Conservation (phyloP, 805 yeast genomes). For the Suhomyces prunicola region DNA sequence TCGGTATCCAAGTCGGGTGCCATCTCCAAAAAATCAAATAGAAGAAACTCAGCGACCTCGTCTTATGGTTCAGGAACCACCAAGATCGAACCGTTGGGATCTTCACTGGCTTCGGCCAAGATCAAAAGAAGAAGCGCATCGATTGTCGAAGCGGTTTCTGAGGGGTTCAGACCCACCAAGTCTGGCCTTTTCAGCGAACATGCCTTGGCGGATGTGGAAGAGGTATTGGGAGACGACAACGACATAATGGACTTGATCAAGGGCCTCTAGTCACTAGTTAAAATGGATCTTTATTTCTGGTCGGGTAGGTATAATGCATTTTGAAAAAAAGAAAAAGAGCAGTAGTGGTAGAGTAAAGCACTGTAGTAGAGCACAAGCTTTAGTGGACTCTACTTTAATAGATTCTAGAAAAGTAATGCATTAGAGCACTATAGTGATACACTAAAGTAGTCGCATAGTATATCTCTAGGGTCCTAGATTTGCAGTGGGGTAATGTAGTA, state of each 20-base stretch:
- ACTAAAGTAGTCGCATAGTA: too few relatives aligned
- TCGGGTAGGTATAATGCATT: not conserved
- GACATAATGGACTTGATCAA: constrained; percentile 43
- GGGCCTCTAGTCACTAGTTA: constrained; percentile 14
- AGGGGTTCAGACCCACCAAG: constrained; percentile 71
- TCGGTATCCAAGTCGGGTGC: constrained; percentile 5
- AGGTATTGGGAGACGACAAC: constrained; percentile 53
- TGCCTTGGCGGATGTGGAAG: constrained; percentile 72
- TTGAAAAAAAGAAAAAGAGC: not conserved
- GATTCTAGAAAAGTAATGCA: too few relatives aligned
- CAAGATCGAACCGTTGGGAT: constrained; percentile 1
- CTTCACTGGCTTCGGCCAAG: constrained; percentile 17
- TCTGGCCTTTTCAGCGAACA: constrained; percentile 75
- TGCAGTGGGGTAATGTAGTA: too few relatives aligned
- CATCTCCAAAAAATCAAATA: constrained; percentile 1
- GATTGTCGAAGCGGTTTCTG: constrained; percentile 70
- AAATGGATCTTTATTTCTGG: not conserved
- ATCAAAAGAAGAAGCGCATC: constrained; percentile 58
- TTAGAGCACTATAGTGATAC: too few relatives aligned
- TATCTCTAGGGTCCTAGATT: too few relatives aligned
- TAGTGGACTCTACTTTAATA: too few relatives aligned
- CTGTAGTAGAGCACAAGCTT: not conserved
- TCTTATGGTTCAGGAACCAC: constrained; percentile 2
- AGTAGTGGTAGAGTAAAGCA: not conserved
- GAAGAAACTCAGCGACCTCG: constrained; percentile 3